Base-by-base conservation (phyloP, 495 filamentous ascomycete species). In the Lasiosphaeris hirsuta region DNA sequence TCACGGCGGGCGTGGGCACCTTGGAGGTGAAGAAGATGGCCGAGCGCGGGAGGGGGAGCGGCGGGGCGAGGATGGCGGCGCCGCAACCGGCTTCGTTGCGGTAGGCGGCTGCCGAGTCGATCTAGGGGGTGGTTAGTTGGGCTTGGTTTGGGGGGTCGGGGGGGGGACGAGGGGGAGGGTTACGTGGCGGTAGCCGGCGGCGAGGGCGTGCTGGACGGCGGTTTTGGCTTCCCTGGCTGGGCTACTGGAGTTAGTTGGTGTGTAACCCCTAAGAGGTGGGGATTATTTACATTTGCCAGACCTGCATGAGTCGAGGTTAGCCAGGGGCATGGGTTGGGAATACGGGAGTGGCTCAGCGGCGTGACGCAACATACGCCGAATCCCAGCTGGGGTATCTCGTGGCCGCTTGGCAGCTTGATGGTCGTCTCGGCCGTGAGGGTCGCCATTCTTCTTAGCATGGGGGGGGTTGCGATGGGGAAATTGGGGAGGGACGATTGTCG, bases 1-100 rank as follows among this genome's bases (percentile, higher is more conserved):
- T 57, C 11, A 74, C 61, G 14, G 34, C 40, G 0, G 48, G 34
- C 1, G 73, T 63, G 10, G 80, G 78, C 42, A 92, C 72, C 69
- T 94, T 94, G 63, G 81, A 81, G 39, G 88, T 92, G 72, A 90
- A 85, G 75, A 85, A 92, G 43, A 92, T 73, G 34, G 87, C 71
- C 14, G 75, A 71, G 35, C 89, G 83, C 0, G 86, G 78, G 3
- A 90, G 69, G 1, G 77, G 75, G 15, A 81, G 74, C 1, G 56
- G 51, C 7, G 54, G 8, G 43, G 75, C 70, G 14, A 72, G 70
- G 47, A 94, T 84, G 4, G 86, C 88, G 0, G 75, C 67, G 1
- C 84, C 87, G 23, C 83, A 85, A 8, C 82, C 77, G 6, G 68
- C 78, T 70, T 94, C 88, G 60, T 91, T 92, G 58, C 77, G 73